Percentiles rank a stretch among this genome's conserved stretches.
Conservation (phyloP, 306 rosid species). For the Castanea crenata region DNA sequence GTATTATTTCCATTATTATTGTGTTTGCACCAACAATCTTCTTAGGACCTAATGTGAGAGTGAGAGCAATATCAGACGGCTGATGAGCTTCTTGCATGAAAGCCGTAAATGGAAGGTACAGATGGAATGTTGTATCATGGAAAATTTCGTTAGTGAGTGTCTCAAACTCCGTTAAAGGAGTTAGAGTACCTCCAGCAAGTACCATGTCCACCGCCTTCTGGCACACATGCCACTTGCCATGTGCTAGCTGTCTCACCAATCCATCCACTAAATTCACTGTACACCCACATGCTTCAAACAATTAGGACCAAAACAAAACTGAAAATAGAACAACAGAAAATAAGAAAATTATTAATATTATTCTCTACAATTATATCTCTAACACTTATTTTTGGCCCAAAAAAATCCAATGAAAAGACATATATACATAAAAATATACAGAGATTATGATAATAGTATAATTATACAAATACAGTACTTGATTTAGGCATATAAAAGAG, state of each 20-base stretch:
- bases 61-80: not conserved
- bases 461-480: too few relatives aligned
- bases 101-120: not conserved
- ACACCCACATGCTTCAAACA: slow-evolving; percentile 73
- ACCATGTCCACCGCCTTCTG: slow-evolving; percentile 53
- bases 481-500: not conserved
- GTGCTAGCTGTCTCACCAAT: slow-evolving; percentile 50
- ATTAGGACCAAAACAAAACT: slow-evolving; percentile 69
- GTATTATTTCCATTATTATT: too few relatives aligned
- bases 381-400: too few relatives aligned
- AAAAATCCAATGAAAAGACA: too few relatives aligned
- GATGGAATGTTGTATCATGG: not conserved
- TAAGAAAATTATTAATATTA: not conserved
- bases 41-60: slow-evolving; percentile 6
- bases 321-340: not conserved
- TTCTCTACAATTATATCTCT: not conserved
- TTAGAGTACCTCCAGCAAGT: slow-evolving; percentile 45
- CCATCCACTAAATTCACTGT: slow-evolving; percentile 68
- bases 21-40: too few relatives aligned
- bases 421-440: too few relatives aligned
- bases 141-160: not conserved
- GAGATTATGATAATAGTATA: too few relatives aligned
- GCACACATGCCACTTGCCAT: slow-evolving; percentile 72
- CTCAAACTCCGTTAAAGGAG: slow-evolving; percentile 25
- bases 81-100: not conserved